A percentile compares a stretch with the other conserved stretches of the same genome.
Evolutionary conservation across 2,329 filamentous ascomycete genomes (phyloP).

Genomic region (Penicillium sp.): DNA sequence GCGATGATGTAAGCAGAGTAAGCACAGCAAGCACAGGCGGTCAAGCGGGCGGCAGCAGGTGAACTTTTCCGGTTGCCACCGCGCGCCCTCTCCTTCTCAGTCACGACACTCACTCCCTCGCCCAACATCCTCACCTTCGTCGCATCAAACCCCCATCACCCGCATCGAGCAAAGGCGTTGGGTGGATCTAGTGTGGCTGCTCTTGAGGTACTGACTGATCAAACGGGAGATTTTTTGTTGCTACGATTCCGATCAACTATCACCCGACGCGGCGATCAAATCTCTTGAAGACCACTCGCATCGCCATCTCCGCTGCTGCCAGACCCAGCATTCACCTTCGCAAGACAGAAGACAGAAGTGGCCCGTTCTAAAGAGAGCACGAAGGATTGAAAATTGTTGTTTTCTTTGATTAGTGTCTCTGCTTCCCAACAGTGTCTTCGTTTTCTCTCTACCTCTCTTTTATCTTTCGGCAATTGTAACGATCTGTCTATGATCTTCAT

Average conservation of each 20-base stretch:
- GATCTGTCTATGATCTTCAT: conserved; percentile 25
- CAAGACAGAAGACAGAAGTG: conserved; percentile 10
- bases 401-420: conserved; percentile 10
- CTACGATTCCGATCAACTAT: too few relatives aligned
- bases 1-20: background rate
- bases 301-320: background rate
- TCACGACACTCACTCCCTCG: conserved; percentile 1
- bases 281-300: background rate
- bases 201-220: too few relatives aligned
- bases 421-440: conserved; percentile 17
- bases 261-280: too few relatives aligned
- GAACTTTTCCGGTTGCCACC: conserved; percentile 15
- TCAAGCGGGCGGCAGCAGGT: conserved; percentile 13
- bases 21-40: conserved; percentile 5
- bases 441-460: conserved; percentile 2
- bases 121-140: background rate
- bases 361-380: conserved; percentile 11
- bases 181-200: too few relatives aligned
- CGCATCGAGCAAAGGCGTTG: background rate
- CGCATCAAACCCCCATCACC: background rate
- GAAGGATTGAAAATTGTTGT: conserved; percentile 13
- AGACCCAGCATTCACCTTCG: conserved; percentile 4
- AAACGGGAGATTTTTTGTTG: too few relatives aligned
- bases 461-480: conserved; percentile 23
- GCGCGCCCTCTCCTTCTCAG: conserved; percentile 4